These are phyloP conservation scores for Sporothrix euskadiensis DNA, from an alignment of 2,329 filamentous ascomycete species.

Conservation along the genomic window DNA sequence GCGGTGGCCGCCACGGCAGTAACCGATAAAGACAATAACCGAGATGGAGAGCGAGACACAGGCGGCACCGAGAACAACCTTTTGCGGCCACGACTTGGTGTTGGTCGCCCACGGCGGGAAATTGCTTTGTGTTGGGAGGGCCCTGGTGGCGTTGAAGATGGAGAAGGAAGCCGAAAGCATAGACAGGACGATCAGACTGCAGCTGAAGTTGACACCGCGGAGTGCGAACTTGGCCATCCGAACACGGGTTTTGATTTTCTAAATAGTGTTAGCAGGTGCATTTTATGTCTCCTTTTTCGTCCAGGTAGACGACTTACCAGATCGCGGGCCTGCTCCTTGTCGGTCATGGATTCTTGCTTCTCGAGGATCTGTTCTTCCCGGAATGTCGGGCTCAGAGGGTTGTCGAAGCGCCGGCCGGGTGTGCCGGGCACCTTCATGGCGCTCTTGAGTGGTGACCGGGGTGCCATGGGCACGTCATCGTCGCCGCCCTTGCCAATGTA, in stretches of 20 bases:
- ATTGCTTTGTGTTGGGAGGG: slow-evolving; percentile 71
- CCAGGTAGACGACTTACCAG: slow-evolving; percentile 61
- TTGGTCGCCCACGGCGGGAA: slow-evolving; percentile 80
- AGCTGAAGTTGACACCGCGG: slow-evolving; percentile 95
- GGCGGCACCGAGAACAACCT: slow-evolving; percentile 75
- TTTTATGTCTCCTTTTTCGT: too few relatives aligned
- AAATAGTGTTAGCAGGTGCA: slow-evolving; percentile 26
- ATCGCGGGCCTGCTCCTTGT: slow-evolving; percentile 84
- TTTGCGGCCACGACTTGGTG: slow-evolving; percentile 87
- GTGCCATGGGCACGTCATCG: slow-evolving; percentile 63
- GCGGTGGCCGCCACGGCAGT: slow-evolving; percentile 83
- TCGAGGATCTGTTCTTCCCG: slow-evolving; percentile 83
- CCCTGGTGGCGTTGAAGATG: slow-evolving; percentile 87
- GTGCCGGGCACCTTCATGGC: slow-evolving; percentile 86
- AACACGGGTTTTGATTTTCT: slow-evolving; percentile 92
- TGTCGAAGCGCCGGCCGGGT: slow-evolving; percentile 68
- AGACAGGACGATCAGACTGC: slow-evolving; percentile 88
- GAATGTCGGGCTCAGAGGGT: slow-evolving; percentile 89
- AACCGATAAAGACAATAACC: slow-evolving; percentile 76
- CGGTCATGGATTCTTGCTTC: slow-evolving; percentile 76
- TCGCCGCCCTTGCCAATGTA: slow-evolving; percentile 68
- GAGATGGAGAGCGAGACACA: slow-evolving; percentile 79
- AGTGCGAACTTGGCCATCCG: slow-evolving; percentile 92
- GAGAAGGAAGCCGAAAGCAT: slow-evolving; percentile 86
- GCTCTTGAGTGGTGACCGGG: slow-evolving; percentile 81